These are phyloP conservation scores for Botrytis pseudocinerea DNA, from an alignment of 2,329 filamentous ascomycete species.

Conservation along the genomic window DNA sequence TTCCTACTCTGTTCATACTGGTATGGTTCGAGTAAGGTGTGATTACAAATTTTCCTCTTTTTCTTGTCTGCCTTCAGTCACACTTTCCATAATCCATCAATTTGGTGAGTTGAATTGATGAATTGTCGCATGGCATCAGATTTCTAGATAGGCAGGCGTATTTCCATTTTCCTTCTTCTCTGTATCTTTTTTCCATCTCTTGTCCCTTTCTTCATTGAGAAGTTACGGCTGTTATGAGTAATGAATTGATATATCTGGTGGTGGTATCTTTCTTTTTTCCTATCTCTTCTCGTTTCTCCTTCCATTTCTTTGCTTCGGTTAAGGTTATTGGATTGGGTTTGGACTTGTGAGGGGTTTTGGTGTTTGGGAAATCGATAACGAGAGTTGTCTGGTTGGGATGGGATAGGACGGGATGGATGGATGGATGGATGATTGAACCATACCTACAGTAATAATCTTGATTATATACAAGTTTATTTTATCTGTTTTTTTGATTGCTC, in stretches of 20 bases:
- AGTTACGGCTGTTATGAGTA: conserved; percentile 11
- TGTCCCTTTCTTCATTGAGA: neutral
- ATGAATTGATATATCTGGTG: conserved; percentile 7
- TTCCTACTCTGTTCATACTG: conserved; percentile 19
- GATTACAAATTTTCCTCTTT: conserved; percentile 19
- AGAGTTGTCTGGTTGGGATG: neutral
- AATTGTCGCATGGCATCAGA: conserved; percentile 12
- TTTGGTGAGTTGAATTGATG: conserved; percentile 22
- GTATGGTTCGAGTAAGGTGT: conserved; percentile 29
- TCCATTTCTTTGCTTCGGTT: neutral
- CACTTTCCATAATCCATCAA: conserved; percentile 20
- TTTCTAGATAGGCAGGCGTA: conserved; percentile 20
- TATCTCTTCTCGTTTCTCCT: neutral
- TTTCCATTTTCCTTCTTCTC: neutral
- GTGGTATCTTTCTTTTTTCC: neutral
- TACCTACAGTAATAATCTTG: conserved; percentile 13
- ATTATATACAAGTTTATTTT: conserved; percentile 15
- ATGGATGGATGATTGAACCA: neutral
- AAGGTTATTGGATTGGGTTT: neutral
- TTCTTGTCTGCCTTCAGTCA: neutral
- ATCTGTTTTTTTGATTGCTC: neutral
- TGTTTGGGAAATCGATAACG: neutral
- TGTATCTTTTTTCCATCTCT: neutral
- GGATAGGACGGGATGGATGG: neutral
- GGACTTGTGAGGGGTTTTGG: neutral